Evolutionary conservation across 192 early-diverging fungal genomes (phyloP).

Genomic region (Dimargaris xerosporica): DNA sequence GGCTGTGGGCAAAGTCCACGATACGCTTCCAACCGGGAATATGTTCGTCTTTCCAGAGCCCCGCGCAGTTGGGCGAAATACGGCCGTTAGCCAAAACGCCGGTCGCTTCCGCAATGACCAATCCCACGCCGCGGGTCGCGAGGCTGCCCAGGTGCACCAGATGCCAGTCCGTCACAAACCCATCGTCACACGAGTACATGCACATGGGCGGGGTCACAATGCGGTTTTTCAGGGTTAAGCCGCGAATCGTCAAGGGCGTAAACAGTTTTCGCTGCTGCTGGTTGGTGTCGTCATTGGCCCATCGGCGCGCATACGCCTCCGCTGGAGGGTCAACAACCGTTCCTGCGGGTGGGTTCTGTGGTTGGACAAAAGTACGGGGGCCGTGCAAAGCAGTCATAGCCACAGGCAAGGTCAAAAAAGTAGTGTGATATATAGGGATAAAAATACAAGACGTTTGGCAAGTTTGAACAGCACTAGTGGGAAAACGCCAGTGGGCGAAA

Average conservation of each 20-base stretch:
- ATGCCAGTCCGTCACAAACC: constrained; percentile 49
- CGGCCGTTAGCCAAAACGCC: constrained; percentile 61
- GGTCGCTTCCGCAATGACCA: constrained; percentile 66
- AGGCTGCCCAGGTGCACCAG: constrained; percentile 45
- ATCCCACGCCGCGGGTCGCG: constrained; percentile 61
- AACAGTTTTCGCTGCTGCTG: constrained; percentile 37
- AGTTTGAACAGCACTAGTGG: no score
- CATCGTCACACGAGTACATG: constrained; percentile 54
- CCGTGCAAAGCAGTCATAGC: no score
- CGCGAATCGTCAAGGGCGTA: constrained; percentile 48
- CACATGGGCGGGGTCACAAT: constrained; percentile 72
- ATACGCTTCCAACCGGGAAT: constrained; percentile 34
- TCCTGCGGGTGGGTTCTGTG: constrained; percentile 5
- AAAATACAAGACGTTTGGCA: no score
- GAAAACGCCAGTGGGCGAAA: no score
- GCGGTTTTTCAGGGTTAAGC: constrained; percentile 58
- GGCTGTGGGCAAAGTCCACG: constrained; percentile 42
- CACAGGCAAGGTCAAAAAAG: no score
- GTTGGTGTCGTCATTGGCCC: constrained; percentile 14
- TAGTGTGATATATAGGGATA: no score
- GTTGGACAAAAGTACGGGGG: background rate
- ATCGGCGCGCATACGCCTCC: background rate
- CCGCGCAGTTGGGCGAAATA: constrained; percentile 58
- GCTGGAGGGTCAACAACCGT: background rate
- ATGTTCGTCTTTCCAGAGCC: constrained; percentile 75